Base-by-base conservation (phyloP, 2,329 filamentous ascomycete species). In the Epichloe uncinata region DNA sequence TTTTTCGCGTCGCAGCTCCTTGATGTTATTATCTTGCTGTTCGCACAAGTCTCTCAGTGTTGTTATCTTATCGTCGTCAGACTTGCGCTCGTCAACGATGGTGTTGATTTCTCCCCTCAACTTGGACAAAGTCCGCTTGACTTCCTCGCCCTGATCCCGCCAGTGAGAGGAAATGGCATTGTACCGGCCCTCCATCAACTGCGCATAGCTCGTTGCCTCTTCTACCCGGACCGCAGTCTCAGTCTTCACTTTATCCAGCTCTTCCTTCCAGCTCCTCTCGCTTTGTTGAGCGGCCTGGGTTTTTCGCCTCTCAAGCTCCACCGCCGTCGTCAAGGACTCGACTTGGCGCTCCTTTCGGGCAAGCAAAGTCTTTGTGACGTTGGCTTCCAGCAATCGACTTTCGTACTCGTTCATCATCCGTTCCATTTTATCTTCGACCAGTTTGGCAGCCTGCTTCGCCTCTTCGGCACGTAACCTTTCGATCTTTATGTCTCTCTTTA, bases 331-430 rank as follows among this genome's bases (percentile, higher is more conserved):
- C 52, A 88, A 64, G 42, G 81, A 78, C 55, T 85, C 82, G 41
- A 89, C 77, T 62, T 87, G 85, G 12, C 85, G 77, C 60, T 89
- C 85, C 60, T 86, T 85, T 51, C 85, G 74, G 51, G 81, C 77
- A 30, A 90, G 72, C 7, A 87, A 69, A 13, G 81, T 79, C 62
- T 84, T 84, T 56, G 84, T 86, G 49, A 87, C 80, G 58, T 77
- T 81, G 51, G 81, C 81, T 57, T 87, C 81, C 48, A 87, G 73
- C 53, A 85, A 70, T 7, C 81, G 74, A 55, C 78, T 77, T 59
- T 88, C 83, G 60, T 86, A 84, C 57, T 88, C 83, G 45, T 74
- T 74, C 34, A 80, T 69, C 56, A 83, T 72, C 42, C 80, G 75
- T 52, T 86, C 82, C 70, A 87, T 82, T 65, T 83, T 85, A 55